A percentile compares a stretch with the other conserved stretches of the same genome.
phyloP scores from a whole-genome alignment of 2,329 filamentous ascomycete genomes.

The Diaporthe citrichinensis region DNA sequence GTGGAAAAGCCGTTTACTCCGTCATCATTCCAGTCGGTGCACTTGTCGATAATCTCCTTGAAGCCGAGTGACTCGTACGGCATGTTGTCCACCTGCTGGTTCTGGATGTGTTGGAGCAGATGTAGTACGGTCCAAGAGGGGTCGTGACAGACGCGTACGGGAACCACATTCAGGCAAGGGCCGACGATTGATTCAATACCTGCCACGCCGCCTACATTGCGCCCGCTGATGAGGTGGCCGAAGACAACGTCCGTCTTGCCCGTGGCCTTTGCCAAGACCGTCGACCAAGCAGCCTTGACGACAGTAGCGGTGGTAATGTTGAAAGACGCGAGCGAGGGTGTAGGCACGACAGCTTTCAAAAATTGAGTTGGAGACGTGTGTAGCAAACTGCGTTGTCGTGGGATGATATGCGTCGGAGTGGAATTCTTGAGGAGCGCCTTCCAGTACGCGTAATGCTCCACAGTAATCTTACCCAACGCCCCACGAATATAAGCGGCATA shows the following conservation, averaged over 20 bases:
- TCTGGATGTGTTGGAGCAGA: conserved; percentile 3
- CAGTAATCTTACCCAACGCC: background rate
- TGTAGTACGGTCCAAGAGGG: background rate
- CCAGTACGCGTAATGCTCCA: conserved; percentile 13
- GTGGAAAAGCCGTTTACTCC: background rate
- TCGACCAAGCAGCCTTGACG: conserved; percentile 62
- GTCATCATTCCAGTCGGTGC: conserved; percentile 5
- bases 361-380: background rate
- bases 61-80: conserved; percentile 13
- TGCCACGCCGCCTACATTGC: conserved; percentile 51
- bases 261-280: conserved; percentile 54
- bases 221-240: conserved; percentile 57
- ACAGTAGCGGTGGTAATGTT: conserved; percentile 56
- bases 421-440: background rate
- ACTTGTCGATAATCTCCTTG: background rate
- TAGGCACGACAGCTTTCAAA: background rate
- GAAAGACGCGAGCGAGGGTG: conserved; percentile 30
- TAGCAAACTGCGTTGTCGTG: background rate
- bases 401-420: background rate
- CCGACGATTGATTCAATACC: conserved; percentile 41
- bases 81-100: conserved; percentile 16
- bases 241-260: conserved; percentile 57
- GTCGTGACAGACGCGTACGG: background rate
- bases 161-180: background rate
- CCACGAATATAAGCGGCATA: background rate